These are phyloP conservation scores for Salix koriyanagi DNA, from an alignment of 345 rosid species.

Conservation along the genomic window DNA sequence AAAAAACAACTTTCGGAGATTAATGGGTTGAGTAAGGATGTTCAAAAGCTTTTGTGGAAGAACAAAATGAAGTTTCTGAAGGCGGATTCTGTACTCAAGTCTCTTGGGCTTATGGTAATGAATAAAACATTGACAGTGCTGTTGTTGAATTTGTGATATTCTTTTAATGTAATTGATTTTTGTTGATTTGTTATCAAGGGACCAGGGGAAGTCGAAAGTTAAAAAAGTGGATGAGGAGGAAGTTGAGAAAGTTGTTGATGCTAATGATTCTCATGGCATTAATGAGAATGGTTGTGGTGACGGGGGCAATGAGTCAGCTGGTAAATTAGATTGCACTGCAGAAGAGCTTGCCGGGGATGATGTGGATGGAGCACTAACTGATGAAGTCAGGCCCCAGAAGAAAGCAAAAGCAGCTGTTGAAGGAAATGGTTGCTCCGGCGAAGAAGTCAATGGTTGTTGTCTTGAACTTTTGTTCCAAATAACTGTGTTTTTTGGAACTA, in stretches of 20 bases:
- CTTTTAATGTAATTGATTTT: background rate
- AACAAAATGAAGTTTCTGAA: conserved; percentile 67
- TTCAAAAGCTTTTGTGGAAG: conserved; percentile 88
- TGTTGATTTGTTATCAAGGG: conserved; percentile 29
- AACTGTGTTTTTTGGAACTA: background rate
- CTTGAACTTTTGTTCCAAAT: conserved; percentile 4
- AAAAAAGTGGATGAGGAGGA: conserved; percentile 39
- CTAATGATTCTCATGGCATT: conserved; percentile 22
- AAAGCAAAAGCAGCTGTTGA: conserved; percentile 52
- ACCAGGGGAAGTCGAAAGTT: conserved; percentile 38
- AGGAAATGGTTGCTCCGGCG: conserved; percentile 31
- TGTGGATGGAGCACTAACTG: conserved; percentile 28
- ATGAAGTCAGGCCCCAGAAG: conserved; percentile 59
- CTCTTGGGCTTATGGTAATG: conserved; percentile 74
- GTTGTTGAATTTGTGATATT: background rate
- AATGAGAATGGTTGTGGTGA: conserved; percentile 25
- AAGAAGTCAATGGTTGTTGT: conserved; percentile 39
- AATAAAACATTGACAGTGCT: background rate
- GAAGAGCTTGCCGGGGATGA: conserved; percentile 26
- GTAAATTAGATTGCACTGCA: conserved; percentile 29
- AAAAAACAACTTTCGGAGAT: conserved; percentile 43
- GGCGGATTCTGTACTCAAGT: conserved; percentile 64
- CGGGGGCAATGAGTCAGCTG: conserved; percentile 19
- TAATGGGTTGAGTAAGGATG: conserved; percentile 69
- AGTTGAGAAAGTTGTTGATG: conserved; percentile 21